Evolutionary conservation across 2,329 filamentous ascomycete genomes (phyloP).

Genomic region (Fusarium sp.): DNA sequence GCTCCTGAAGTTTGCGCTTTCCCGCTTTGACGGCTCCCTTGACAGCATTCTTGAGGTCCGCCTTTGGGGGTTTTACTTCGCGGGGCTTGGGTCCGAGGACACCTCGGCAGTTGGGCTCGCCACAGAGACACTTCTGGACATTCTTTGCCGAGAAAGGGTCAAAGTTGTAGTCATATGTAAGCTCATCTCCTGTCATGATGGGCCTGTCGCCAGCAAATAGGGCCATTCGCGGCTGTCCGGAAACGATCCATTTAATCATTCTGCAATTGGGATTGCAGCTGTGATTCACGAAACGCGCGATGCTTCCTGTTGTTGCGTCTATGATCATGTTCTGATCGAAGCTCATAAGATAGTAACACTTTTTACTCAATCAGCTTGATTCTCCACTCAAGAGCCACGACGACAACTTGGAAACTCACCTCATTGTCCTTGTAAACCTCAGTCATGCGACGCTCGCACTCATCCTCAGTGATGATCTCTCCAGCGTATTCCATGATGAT

Average conservation of each 20-base stretch:
- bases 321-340: constrained; percentile 99
- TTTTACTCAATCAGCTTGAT: constrained; percentile 49
- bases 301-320: constrained; percentile 93
- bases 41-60: constrained; percentile 51
- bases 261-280: constrained; percentile 95
- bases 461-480: constrained; percentile 94
- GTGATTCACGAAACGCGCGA: constrained; percentile 98
- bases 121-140: constrained; percentile 72
- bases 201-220: constrained; percentile 90
- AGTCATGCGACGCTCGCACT: constrained; percentile 93
- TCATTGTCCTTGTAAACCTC: constrained; percentile 93
- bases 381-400: constrained; percentile 5
- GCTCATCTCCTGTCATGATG: constrained; percentile 93
- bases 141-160: constrained; percentile 75
- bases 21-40: constrained; percentile 57
- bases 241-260: constrained; percentile 98
- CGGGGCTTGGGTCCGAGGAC: constrained; percentile 70
- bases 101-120: constrained; percentile 69
- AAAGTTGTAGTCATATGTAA: constrained; percentile 91
- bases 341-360: constrained; percentile 99
- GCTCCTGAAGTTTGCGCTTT: constrained; percentile 66
- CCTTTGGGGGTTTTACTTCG: constrained; percentile 61
- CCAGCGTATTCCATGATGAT: constrained; percentile 99
- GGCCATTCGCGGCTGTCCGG: constrained; percentile 93
- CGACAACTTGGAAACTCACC: constrained; percentile 60